Evolutionary conservation across 1,284 basidiomycete genomes (phyloP).

Genomic region (Phlebopus sp.): DNA sequence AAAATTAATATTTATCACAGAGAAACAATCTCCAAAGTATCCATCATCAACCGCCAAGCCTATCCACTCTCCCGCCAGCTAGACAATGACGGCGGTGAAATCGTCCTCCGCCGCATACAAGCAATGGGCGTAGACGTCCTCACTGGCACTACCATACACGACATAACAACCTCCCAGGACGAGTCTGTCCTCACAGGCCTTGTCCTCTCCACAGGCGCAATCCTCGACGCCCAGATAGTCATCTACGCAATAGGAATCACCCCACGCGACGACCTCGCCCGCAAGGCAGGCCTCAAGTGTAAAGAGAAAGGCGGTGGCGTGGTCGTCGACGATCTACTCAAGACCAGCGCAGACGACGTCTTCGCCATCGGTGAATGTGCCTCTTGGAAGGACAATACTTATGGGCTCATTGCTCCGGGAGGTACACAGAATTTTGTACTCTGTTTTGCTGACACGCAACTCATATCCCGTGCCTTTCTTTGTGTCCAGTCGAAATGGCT

Average conservation of each 20-base stretch:
- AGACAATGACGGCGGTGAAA: constrained; percentile 65
- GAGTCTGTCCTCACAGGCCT: constrained; percentile 46
- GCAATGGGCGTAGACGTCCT: constrained; percentile 65
- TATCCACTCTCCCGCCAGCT: constrained; percentile 72
- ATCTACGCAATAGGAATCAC: constrained; percentile 70
- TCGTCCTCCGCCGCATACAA: constrained; percentile 67
- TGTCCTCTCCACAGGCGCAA: constrained; percentile 43
- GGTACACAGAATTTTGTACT: constrained; percentile 32
- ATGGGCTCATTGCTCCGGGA: constrained; percentile 70
- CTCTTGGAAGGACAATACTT: constrained; percentile 64
- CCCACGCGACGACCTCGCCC: constrained; percentile 68
- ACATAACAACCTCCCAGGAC: constrained; percentile 36
- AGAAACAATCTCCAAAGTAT: constrained; percentile 40
- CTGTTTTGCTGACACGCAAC: background rate
- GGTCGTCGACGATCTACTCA: constrained; percentile 54
- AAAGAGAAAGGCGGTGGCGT: constrained; percentile 58
- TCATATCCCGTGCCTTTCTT: background rate
- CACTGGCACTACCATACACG: constrained; percentile 48
- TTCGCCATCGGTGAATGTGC: constrained; percentile 81
- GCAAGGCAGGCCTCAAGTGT: constrained; percentile 47
- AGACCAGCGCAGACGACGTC: constrained; percentile 56
- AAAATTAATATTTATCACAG: constrained; percentile 4
- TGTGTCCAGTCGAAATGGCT: constrained; percentile 62
- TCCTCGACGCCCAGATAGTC: constrained; percentile 48
- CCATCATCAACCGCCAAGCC: constrained; percentile 59